Conservation (phyloP, 192 early-diverging fungal genomes). For the Dimargaris xerosporica region DNA sequence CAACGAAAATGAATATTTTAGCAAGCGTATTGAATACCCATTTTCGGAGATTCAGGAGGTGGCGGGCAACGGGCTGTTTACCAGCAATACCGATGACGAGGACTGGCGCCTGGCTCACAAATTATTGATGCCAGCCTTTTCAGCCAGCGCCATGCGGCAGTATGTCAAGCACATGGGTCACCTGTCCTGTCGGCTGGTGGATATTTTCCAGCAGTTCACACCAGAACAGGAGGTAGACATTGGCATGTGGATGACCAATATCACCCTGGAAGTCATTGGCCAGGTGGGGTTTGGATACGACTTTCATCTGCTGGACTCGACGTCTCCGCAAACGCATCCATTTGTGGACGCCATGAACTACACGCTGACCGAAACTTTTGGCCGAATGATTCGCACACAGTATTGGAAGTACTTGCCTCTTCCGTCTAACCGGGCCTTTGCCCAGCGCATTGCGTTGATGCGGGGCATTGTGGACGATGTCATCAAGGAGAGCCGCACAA, state of each 20-base stretch:
- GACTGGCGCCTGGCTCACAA: constrained; percentile 42
- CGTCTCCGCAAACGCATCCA: constrained; percentile 16
- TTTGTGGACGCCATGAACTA: constrained; percentile 26
- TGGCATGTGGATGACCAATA: constrained; percentile 32
- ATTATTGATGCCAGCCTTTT: constrained; percentile 41
- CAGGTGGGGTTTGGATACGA: constrained; percentile 37
- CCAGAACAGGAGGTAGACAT: constrained; percentile 21
- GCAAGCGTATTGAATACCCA: constrained; percentile 24
- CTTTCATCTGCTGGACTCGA: constrained; percentile 26
- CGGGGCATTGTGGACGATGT: constrained; percentile 30
- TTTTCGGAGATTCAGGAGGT: constrained; percentile 28
- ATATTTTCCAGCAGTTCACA: constrained; percentile 19
- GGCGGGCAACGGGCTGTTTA: constrained; percentile 34
- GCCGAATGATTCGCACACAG: constrained; percentile 17
- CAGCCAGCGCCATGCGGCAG: constrained; percentile 22
- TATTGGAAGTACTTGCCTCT: constrained; percentile 30
- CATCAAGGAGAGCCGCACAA: constrained; percentile 26
- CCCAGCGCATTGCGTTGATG: constrained; percentile 26
- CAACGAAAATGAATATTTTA: constrained; percentile 37
- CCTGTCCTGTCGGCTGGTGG: constrained; percentile 19
- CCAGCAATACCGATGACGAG: constrained; percentile 27
- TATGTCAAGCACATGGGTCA: constrained; percentile 27
- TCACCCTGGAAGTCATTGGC: constrained; percentile 41
- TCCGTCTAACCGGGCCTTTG: constrained; percentile 23
- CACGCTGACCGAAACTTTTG: constrained; percentile 19